These are phyloP conservation scores for Apiosordaria backusii DNA, from an alignment of 495 filamentous ascomycete species.

Conservation along the genomic window DNA sequence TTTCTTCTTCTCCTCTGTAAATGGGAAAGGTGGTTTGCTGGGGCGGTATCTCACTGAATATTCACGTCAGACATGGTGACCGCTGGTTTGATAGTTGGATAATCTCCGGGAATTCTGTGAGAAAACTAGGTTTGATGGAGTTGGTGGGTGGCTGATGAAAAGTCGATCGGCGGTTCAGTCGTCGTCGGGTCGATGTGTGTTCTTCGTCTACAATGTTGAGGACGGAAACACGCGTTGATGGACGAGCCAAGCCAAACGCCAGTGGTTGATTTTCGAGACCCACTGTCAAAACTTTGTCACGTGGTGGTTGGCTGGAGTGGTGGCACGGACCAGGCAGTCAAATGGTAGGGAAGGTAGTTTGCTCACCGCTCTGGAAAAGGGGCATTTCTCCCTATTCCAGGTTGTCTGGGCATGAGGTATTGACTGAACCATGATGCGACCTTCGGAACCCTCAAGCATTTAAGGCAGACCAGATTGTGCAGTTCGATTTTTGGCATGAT, in stretches of 20 bases:
- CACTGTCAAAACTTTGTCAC: constrained; percentile 12
- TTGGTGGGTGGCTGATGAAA: background rate
- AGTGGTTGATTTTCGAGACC: constrained; percentile 8
- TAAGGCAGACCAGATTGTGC: no score
- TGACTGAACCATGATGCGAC: no score
- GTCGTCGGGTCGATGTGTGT: background rate
- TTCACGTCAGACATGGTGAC: constrained; percentile 28
- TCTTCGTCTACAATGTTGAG: background rate
- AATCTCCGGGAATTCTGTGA: background rate
- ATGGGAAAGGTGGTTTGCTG: background rate
- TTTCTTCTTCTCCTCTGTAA: background rate
- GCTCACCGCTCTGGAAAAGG: background rate
- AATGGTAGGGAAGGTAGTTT: background rate
- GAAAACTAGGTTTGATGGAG: background rate
- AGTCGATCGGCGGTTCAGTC: background rate
- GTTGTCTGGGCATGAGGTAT: no score
- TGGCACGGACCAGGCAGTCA: background rate
- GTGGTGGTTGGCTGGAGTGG: constrained; percentile 5
- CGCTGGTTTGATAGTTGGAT: background rate
- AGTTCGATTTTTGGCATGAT: background rate
- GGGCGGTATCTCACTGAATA: constrained; percentile 23
- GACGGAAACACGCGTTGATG: constrained; percentile 2
- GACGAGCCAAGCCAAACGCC: background rate
- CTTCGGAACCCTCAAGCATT: no score
- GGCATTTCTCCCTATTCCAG: background rate